These are phyloP conservation scores for Wickerhamomyces canadensis DNA, from an alignment of 805 yeast species.

Conservation along the genomic window DNA sequence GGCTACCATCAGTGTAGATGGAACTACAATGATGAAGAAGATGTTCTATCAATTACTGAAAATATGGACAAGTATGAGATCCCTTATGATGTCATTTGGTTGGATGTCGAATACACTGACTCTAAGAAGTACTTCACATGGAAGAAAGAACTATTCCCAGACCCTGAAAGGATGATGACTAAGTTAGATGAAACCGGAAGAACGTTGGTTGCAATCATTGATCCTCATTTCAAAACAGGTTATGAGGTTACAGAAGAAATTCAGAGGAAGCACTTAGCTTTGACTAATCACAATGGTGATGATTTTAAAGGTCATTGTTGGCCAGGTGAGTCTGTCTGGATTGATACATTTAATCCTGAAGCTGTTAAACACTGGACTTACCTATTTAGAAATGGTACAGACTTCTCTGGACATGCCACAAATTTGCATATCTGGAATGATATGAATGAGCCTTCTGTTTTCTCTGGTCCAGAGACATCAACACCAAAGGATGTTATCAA, in stretches of 20 bases:
- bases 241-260: slow-evolving; percentile 60
- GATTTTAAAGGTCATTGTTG: slow-evolving; percentile 86
- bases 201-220: slow-evolving; percentile 78
- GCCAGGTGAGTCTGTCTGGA: slow-evolving; percentile 97
- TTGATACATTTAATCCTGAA: slow-evolving; percentile 71
- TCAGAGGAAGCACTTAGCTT: slow-evolving; percentile 35
- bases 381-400: slow-evolving; percentile 42
- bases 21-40: slow-evolving; percentile 89
- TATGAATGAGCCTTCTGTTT: slow-evolving; percentile 96
- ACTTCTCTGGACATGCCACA: slow-evolving; percentile 42
- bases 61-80: slow-evolving; percentile 68
- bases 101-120: slow-evolving; percentile 90
- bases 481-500: slow-evolving; percentile 81
- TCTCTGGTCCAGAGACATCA: slow-evolving; percentile 91
- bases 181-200: slow-evolving; percentile 69
- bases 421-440: slow-evolving; percentile 93
- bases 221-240: slow-evolving; percentile 80
- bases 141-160: slow-evolving; percentile 69
- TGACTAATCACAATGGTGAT: slow-evolving; percentile 40
- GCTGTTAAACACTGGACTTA: slow-evolving; percentile 57
- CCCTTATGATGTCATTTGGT: slow-evolving; percentile 92
- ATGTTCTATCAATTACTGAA: slow-evolving; percentile 65
- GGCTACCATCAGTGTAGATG: slow-evolving; percentile 97
- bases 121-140: slow-evolving; percentile 88
- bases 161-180: slow-evolving; percentile 63